These are phyloP conservation scores for Curvularia spicifera DNA, from an alignment of 2,329 filamentous ascomycete species.

Conservation along the genomic window DNA sequence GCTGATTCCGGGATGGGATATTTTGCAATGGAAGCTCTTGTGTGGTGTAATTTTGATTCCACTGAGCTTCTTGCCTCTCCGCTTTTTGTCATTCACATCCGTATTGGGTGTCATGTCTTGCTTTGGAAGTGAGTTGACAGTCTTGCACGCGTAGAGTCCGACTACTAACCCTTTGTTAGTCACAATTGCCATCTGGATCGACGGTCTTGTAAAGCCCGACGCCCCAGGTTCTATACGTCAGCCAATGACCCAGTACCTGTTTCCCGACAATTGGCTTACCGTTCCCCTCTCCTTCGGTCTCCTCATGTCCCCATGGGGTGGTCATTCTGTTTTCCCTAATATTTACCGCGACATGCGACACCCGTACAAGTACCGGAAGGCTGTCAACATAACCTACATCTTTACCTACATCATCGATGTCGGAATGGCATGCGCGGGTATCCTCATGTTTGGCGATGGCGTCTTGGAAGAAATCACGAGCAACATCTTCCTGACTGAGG, in stretches of 20 bases:
- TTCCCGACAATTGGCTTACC: conserved; percentile 85
- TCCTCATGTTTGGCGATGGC: conserved; percentile 93
- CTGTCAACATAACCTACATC: conserved; percentile 79
- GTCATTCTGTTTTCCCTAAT: conserved; percentile 81
- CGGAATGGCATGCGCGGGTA: conserved; percentile 79
- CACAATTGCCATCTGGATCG: conserved; percentile 79
- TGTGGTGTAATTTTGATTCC: conserved; percentile 80
- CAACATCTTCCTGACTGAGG: conserved; percentile 77
- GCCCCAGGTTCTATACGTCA: conserved; percentile 82
- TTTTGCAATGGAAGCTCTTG: conserved; percentile 82
- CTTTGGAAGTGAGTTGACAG: conserved; percentile 73
- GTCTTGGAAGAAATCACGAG: conserved; percentile 88
- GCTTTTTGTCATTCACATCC: conserved; percentile 86
- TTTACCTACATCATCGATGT: conserved; percentile 86
- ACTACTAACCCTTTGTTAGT: conserved; percentile 61
- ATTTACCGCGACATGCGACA: conserved; percentile 80
- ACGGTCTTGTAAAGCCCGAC: conserved; percentile 83
- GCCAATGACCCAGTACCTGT: conserved; percentile 79
- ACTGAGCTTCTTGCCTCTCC: conserved; percentile 82
- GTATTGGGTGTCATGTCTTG: conserved; percentile 91
- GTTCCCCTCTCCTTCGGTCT: conserved; percentile 88
- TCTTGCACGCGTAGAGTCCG: neutral
- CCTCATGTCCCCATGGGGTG: conserved; percentile 82
- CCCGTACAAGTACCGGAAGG: conserved; percentile 78
- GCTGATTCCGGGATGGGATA: conserved; percentile 72